Percentiles rank a stretch among this genome's conserved stretches.
These are phyloP conservation scores for Pelargonium fulgidum DNA, from an alignment of 441 rosid genomes.

Conservation along the genomic window DNA sequence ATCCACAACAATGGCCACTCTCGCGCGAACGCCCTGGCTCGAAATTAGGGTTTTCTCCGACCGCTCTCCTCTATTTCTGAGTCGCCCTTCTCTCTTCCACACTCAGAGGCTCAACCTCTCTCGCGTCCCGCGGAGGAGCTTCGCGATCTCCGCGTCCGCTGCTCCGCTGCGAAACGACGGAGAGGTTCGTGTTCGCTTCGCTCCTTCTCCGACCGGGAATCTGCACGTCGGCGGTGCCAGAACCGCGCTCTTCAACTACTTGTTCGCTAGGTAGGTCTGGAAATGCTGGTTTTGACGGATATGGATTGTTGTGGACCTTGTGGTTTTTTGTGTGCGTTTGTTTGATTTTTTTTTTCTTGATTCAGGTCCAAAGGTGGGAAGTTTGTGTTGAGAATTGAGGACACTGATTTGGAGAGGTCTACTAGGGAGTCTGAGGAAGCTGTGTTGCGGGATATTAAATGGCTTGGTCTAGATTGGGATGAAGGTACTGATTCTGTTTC, in stretches of 20 bases:
- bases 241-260: constrained; percentile 92
- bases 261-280: constrained; percentile 63
- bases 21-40: constrained; percentile 14
- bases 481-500: constrained; percentile 45
- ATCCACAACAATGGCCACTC: constrained; percentile 13
- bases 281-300: background rate
- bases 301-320: background rate
- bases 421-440: constrained; percentile 85
- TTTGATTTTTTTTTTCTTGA: background rate
- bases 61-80: constrained; percentile 7
- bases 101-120: background rate
- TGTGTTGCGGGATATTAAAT: constrained; percentile 71
- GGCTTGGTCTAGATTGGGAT: constrained; percentile 94
- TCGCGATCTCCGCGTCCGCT: constrained; percentile 44
- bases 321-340: background rate
- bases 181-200: constrained; percentile 78
- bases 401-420: constrained; percentile 91
- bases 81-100: background rate
- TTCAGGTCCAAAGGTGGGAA: constrained; percentile 80
- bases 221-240: constrained; percentile 97
- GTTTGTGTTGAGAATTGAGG: constrained; percentile 83
- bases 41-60: constrained; percentile 10
- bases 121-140: constrained; percentile 25
- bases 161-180: constrained; percentile 18
- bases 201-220: constrained; percentile 96